These are phyloP conservation scores for Apiotrichum gamsii DNA, from an alignment of 1,284 basidiomycete genomes.

Conservation along the genomic window DNA sequence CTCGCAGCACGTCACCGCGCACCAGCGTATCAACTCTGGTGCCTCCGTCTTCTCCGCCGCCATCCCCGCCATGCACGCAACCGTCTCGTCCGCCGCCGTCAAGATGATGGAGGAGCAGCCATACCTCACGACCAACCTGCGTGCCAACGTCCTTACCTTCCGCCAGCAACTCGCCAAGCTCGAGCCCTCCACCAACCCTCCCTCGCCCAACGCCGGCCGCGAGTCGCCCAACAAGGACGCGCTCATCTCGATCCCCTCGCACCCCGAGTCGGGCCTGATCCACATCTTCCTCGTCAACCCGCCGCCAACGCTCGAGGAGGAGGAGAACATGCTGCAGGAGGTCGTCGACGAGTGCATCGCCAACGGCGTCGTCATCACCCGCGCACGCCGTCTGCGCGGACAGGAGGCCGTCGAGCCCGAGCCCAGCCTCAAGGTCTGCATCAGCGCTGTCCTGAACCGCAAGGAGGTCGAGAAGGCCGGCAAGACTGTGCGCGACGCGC, in stretches of 20 bases:
- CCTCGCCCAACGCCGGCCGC: slow-evolving; percentile 1
- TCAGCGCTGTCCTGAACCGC: slow-evolving; percentile 68
- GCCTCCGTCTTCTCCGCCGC: slow-evolving; percentile 96
- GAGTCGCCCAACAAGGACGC: slow-evolving; percentile 49
- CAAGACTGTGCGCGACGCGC: slow-evolving; percentile 63
- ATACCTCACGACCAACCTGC: slow-evolving; percentile 65
- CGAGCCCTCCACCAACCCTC: slow-evolving; percentile 40
- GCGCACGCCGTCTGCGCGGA: slow-evolving; percentile 69
- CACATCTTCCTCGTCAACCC: slow-evolving; percentile 64
- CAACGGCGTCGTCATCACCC: slow-evolving; percentile 74
- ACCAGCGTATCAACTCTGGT: slow-evolving; percentile 95
- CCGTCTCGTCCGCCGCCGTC: slow-evolving; percentile 78
- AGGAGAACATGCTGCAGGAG: slow-evolving; percentile 76
- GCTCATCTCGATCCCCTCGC: slow-evolving; percentile 74
- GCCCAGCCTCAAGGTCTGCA: slow-evolving; percentile 80
- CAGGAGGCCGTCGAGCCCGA: slow-evolving; percentile 76
- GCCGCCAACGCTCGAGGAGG: slow-evolving; percentile 55
- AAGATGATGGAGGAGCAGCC: slow-evolving; percentile 67
- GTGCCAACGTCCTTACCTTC: slow-evolving; percentile 71
- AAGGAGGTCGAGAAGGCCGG: slow-evolving; percentile 91
- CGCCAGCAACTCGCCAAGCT: slow-evolving; percentile 68
- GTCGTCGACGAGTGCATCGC: slow-evolving; percentile 74
- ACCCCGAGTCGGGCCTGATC: slow-evolving; percentile 76
- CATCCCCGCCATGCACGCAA: slow-evolving; percentile 82
- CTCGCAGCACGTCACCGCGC: slow-evolving; percentile 71